phyloP scores from a whole-genome alignment of 2,329 filamentous ascomycete genomes.

The Epicoccum nigrum region DNA sequence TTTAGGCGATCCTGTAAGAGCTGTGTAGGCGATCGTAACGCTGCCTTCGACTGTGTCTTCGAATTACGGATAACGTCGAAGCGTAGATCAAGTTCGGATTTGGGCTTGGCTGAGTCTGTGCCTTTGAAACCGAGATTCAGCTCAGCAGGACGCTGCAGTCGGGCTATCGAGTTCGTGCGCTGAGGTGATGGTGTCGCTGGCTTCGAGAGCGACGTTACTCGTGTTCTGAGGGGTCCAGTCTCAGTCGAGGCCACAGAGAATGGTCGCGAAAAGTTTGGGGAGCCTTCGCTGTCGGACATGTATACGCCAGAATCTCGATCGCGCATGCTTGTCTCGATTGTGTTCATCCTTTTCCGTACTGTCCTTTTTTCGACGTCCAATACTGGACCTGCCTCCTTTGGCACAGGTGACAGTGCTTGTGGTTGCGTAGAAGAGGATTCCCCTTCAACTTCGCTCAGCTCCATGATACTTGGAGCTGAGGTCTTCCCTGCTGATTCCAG shows the following conservation, averaged over 20 bases:
- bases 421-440: not conserved
- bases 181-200: slow-evolving; percentile 14
- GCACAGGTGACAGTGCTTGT: not conserved
- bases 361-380: slow-evolving; percentile 4
- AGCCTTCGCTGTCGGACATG: slow-evolving; percentile 26
- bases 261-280: slow-evolving; percentile 12
- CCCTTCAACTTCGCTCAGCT: not conserved
- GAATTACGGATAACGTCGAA: slow-evolving; percentile 42
- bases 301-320: slow-evolving; percentile 37
- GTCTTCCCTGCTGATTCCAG: too few relatives aligned
- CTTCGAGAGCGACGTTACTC: slow-evolving; percentile 18
- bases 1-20: slow-evolving; percentile 39
- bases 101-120: slow-evolving; percentile 23
- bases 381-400: not conserved
- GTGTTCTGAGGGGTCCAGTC: slow-evolving; percentile 8
- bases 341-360: not conserved
- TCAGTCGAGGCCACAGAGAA: slow-evolving; percentile 23
- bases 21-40: slow-evolving; percentile 41
- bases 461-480: not conserved
- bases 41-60: slow-evolving; percentile 35
- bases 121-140: slow-evolving; percentile 31
- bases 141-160: slow-evolving; percentile 38
- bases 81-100: slow-evolving; percentile 41
- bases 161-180: slow-evolving; percentile 23
- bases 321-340: slow-evolving; percentile 1